phyloP scores from a whole-genome alignment of 176 grass and related monocot species.

The Rhynchospora pubera region DNA sequence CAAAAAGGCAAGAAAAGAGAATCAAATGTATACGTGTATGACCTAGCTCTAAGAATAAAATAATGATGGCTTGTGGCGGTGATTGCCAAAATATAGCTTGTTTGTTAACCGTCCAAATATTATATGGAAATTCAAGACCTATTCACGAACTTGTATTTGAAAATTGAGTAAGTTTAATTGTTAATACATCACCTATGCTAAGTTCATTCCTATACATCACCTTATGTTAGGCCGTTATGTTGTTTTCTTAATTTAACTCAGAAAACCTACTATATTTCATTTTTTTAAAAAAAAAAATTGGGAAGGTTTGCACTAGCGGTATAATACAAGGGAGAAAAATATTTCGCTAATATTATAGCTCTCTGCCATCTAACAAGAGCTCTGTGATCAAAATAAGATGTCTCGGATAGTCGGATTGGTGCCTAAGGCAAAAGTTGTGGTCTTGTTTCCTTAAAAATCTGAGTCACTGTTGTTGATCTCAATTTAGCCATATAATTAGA shows the following conservation, averaged over 20 bases:
- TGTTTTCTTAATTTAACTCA: too few species aligned
- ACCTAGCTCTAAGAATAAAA: neutral
- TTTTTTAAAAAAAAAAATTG: too few species aligned
- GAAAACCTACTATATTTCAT: too few species aligned
- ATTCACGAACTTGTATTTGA: neutral
- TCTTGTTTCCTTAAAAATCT: too few species aligned
- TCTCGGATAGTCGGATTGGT: neutral
- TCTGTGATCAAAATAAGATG: neutral
- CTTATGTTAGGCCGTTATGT: too few species aligned
- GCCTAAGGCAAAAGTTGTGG: too few species aligned
- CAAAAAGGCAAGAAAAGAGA: neutral
- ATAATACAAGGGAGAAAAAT: neutral
- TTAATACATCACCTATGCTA: neutral
- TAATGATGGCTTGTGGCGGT: neutral
- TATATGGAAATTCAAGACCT: neutral
- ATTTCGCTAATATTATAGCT: neutral
- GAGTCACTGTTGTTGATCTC: neutral
- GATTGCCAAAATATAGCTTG: neutral
- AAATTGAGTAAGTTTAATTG: neutral
- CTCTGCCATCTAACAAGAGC: neutral
- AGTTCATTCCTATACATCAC: neutral
- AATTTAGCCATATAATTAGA: neutral
- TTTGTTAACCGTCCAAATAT: neutral
- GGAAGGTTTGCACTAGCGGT: too few species aligned
- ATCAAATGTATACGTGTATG: neutral